These are phyloP conservation scores for Trichomonas gallinae DNA, from an alignment of 208 protist genomes.

Conservation along the genomic window DNA sequence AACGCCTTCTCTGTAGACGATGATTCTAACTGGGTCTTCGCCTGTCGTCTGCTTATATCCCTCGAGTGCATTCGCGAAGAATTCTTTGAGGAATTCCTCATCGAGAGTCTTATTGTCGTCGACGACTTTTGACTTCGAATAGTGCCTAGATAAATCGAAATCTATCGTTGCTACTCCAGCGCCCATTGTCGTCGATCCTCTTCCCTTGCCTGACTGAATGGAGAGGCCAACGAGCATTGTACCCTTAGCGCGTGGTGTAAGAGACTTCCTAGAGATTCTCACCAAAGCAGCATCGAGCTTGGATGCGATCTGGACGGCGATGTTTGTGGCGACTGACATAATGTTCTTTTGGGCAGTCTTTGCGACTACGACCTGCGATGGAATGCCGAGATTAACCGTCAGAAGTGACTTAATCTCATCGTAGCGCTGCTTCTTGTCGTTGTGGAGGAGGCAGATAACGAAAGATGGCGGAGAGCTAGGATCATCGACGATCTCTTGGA, in stretches of 20 bases:
- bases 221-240: not conserved
- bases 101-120: not conserved
- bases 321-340: not conserved
- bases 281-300: not conserved
- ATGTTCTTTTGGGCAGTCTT: not conserved
- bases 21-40: not conserved
- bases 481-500: not conserved
- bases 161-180: not conserved
- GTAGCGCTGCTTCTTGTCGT: not conserved
- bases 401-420: not conserved
- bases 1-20: constrained; percentile 8
- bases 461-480: not conserved
- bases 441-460: not conserved
- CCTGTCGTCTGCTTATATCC: not conserved
- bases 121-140: not conserved
- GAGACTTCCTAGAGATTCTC: not conserved
- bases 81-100: not conserved
- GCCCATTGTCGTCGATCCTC: not conserved
- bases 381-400: not conserved
- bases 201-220: not conserved
- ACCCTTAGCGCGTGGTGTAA: too few relatives aligned
- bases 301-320: not conserved
- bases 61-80: not conserved
- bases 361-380: not conserved
- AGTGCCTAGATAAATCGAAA: not conserved